Evolutionary conservation across 768 basidiomycete species (phyloP).

Genomic region (Boletellus emodensis): DNA sequence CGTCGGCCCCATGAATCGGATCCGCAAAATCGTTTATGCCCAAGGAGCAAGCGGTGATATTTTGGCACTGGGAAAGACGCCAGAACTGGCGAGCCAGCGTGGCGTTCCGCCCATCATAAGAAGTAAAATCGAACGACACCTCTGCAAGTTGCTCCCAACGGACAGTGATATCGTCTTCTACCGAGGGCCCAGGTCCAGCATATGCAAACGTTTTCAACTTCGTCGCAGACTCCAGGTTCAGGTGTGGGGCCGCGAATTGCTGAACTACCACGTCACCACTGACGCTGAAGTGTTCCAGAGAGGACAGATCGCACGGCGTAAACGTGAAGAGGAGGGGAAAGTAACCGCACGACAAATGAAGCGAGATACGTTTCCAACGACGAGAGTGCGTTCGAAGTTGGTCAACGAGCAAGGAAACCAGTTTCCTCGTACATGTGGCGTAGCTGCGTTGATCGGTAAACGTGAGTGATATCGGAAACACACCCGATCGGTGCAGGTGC

Average conservation of each 20-base stretch:
- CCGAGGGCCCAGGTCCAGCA: background rate
- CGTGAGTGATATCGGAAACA: slow-evolving; percentile 16
- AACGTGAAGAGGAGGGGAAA: slow-evolving; percentile 12
- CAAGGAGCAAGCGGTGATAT: slow-evolving; percentile 18
- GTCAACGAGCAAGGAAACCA: slow-evolving; percentile 11
- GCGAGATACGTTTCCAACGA: slow-evolving; percentile 16
- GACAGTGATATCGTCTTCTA: background rate
- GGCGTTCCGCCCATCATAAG: slow-evolving; percentile 1
- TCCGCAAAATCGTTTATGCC: slow-evolving; percentile 6
- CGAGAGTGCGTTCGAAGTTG: slow-evolving; percentile 11
- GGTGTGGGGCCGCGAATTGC: background rate
- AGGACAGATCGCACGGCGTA: slow-evolving; percentile 10
- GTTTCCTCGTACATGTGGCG: background rate
- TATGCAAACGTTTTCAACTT: slow-evolving; percentile 16
- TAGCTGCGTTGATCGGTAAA: slow-evolving; percentile 18
- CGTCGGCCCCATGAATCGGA: background rate
- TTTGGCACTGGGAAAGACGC: slow-evolving; percentile 13
- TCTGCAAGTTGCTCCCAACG: slow-evolving; percentile 15
- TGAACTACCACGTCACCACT: background rate
- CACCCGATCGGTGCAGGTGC: slow-evolving; percentile 11
- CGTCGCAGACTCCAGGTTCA: slow-evolving; percentile 8
- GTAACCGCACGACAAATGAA: slow-evolving; percentile 8
- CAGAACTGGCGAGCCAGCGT: slow-evolving; percentile 3
- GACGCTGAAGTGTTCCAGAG: slow-evolving; percentile 9
- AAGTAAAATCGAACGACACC: slow-evolving; percentile 11